Base-by-base conservation (phyloP, 2,329 filamentous ascomycete species). In the Talaromyces sp. region DNA sequence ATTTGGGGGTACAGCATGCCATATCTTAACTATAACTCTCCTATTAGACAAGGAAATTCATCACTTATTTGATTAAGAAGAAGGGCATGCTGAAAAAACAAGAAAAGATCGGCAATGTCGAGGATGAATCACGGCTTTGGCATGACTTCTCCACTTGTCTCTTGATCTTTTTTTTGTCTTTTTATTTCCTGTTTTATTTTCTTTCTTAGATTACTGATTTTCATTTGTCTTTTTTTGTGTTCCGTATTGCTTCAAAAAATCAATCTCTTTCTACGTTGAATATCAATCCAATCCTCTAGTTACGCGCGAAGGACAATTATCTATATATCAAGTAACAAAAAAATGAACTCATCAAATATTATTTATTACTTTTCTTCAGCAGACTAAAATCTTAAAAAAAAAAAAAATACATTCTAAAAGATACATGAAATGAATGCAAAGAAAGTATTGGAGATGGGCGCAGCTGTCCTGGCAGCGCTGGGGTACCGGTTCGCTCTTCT, bases 141-240 rank as follows among this genome's bases (percentile, higher is more conserved):
- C 0, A 11, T 46, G 43, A 38, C 35, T n/a, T 38, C 9, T 35
- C 32, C 32, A 17, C 17, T 38, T 38, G 35, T 3, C 17, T 14
- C 17, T 6, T 14, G n/a, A n/a, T 14, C 6, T 38, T n/a, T n/a
- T 38, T 38, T 8, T 4, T 14, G 19, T 57, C 31, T 27, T 21
- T 46, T 24, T 17, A 11, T 17, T 27, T 50, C 46, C 14, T 57
- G 8, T 24, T 38, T 51, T 49, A 38, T 10, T 11, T 50, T 10
- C 26, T 13, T 17, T 41, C 54, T 27, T 32, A 17, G n/a, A 32
- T 32, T 29, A 52, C 13, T 54, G 51, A 24, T 21, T 46, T 56
- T 38, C 46, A 66, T 67, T 70, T 70, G 70, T 63, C 68, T 67
- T 69, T 62, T 61, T 56, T 31, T 65, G n/a, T n/a, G n/a, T 68